A percentile compares a stretch with the other conserved stretches of the same genome.
Evolutionary conservation across 1,139 yeast genomes (phyloP).

Genomic region (Fermentozyma sake): DNA sequence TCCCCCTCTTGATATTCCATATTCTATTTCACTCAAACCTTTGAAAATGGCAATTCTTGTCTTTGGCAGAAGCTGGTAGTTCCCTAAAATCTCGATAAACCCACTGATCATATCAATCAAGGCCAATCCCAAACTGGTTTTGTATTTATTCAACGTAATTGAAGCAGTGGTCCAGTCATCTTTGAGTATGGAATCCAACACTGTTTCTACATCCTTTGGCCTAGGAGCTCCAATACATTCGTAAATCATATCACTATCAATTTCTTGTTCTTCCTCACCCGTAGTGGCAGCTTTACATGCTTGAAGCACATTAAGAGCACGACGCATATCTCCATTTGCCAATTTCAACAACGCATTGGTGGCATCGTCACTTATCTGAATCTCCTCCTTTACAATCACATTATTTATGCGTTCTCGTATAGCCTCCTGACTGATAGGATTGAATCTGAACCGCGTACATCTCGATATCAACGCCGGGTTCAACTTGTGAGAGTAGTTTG

Average conservation of each 20-base stretch:
- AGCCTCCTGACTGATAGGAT: constrained; percentile 70
- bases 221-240: constrained; percentile 96
- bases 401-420: constrained; percentile 60
- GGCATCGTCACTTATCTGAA: constrained; percentile 58
- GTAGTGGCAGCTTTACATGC: constrained; percentile 83
- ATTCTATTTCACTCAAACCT: constrained; percentile 83
- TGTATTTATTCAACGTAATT: constrained; percentile 57
- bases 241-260: constrained; percentile 72
- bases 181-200: constrained; percentile 70
- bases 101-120: constrained; percentile 79
- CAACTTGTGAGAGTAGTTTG: constrained; percentile 92
- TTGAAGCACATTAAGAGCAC: constrained; percentile 88
- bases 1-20: constrained; percentile 88
- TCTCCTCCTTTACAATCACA: constrained; percentile 65
- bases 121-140: constrained; percentile 78
- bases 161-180: constrained; percentile 87
- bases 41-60: constrained; percentile 62
- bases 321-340: constrained; percentile 93
- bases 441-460: constrained; percentile 91
- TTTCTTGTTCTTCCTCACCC: constrained; percentile 32
- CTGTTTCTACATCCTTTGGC: constrained; percentile 75
- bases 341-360: constrained; percentile 60
- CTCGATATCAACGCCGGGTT: constrained; percentile 93
- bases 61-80: constrained; percentile 56
- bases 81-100: constrained; percentile 63